Conservation (phyloP, 495 filamentous ascomycete species). For the Penicillium arizonense region DNA sequence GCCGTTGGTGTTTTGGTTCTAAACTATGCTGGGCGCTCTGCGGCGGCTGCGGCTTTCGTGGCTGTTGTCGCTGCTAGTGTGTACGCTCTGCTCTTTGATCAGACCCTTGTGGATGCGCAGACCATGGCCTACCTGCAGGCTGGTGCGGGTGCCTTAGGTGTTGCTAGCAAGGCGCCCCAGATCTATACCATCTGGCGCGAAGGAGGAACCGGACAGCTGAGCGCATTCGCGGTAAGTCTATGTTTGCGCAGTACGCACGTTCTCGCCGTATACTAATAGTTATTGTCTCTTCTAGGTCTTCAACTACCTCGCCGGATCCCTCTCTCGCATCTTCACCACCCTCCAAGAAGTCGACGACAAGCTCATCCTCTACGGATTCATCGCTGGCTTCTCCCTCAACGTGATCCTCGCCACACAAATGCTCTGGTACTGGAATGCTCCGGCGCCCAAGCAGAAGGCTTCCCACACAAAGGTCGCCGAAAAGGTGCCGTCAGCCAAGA, state of each 20-base stretch:
- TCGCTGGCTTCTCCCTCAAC: constrained; percentile 87
- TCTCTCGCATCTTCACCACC: constrained; percentile 94
- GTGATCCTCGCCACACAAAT: constrained; percentile 84
- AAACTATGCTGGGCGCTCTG: constrained; percentile 64
- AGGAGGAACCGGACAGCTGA: constrained; percentile 90
- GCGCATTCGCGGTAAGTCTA: constrained; percentile 83
- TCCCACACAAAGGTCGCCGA: constrained; percentile 38
- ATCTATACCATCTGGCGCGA: constrained; percentile 79
- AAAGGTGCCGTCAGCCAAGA: constrained; percentile 27
- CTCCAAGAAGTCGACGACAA: constrained; percentile 94
- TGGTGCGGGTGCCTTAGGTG: constrained; percentile 75
- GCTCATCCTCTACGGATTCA: constrained; percentile 89
- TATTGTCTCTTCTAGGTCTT: constrained; percentile 65
- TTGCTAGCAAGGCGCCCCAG: constrained; percentile 91
- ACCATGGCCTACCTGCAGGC: constrained; percentile 77
- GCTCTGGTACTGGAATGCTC: constrained; percentile 93
- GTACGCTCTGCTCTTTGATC: constrained; percentile 65
- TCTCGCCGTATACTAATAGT: constrained; percentile 7
- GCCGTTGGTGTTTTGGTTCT: constrained; percentile 82
- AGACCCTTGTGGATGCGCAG: constrained; percentile 63
- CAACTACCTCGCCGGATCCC: constrained; percentile 90
- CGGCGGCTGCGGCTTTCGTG: constrained; percentile 69
- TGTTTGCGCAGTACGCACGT: background rate
- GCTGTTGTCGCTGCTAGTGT: constrained; percentile 66
- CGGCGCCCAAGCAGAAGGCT: constrained; percentile 41